Base-by-base conservation (phyloP, 192 early-diverging fungal genomes). In the Backusella mclennaniae region DNA sequence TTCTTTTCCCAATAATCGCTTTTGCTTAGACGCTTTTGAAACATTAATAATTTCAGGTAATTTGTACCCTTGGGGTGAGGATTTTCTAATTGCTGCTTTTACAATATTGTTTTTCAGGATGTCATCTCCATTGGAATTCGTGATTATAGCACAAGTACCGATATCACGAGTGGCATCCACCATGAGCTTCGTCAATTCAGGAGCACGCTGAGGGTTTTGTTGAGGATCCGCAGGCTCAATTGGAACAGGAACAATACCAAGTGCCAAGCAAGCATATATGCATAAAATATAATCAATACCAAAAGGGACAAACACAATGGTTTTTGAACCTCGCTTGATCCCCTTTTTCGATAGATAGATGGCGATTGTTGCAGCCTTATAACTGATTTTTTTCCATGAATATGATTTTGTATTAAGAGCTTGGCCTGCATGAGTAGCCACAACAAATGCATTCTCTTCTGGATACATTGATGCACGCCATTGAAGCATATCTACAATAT, bases 231-330 rank as follows among this genome's bases (percentile, higher is more conserved):
- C 87, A 59, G 89, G 85, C n/a, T 89, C 78, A 6, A 95, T 73
- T 2, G 94, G 90, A 31, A 96, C 91, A 11, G 91, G 85, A 2
- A 93, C 79, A 0, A 92, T 85, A 35, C 95, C 95, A 2, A 94
- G 84, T n/a, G 91, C 86, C 76, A 95, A 84, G 80, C 95, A 96
- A 29, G 95, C 94, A 80, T 93, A 92, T 9, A 96, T 73, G 1
- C 90, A 86, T 11, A 86, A 79, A 3, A 93, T 82, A 80, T 90
- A 91, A 70, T 95, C 94, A 19, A 92, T 72, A n/a, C 92, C 87
- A 63, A 87, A 90, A 12, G 92, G 81, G 42, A 91, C 88, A 3
- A 93, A 78, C 29, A 95, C 77, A 6, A 95, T 76, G 7, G 90
- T 89, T 42, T 88, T 86, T 36, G 88, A 87, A 7, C 87, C 87